phyloP scores from a whole-genome alignment of 331 rosid genomes.

The Dryas integrifolia region DNA sequence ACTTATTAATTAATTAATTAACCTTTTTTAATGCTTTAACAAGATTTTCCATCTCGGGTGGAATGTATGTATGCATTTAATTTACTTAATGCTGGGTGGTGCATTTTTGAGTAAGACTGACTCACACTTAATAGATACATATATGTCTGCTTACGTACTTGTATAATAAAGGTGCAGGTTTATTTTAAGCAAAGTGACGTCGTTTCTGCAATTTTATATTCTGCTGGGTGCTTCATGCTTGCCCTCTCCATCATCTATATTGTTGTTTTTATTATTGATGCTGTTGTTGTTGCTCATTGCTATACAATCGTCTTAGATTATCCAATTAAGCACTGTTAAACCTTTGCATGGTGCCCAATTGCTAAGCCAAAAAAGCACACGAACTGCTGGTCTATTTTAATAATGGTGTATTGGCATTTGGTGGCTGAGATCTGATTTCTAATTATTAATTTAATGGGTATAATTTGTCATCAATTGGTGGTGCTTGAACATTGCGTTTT shows the following conservation, averaged over 20 bases:
- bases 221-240: slow-evolving; percentile 17
- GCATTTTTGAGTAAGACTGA: slow-evolving; percentile 31
- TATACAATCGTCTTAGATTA: slow-evolving; percentile 29
- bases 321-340: slow-evolving; percentile 19
- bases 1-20: neutral
- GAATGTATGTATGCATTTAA: slow-evolving; percentile 19
- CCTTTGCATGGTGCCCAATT: neutral
- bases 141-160: slow-evolving; percentile 42
- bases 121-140: slow-evolving; percentile 31
- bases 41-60: slow-evolving; percentile 26
- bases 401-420: neutral
- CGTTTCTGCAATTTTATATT: slow-evolving; percentile 19
- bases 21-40: slow-evolving; percentile 1
- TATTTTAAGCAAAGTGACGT: slow-evolving; percentile 21
- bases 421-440: neutral
- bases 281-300: slow-evolving; percentile 16
- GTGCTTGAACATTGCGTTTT: slow-evolving; percentile 14
- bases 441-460: neutral
- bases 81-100: slow-evolving; percentile 32
- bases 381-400: neutral
- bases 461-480: neutral
- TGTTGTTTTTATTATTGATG: slow-evolving; percentile 1
- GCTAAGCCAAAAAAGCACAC: neutral
- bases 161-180: slow-evolving; percentile 30
- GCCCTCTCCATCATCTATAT: slow-evolving; percentile 25